Conservation (phyloP, 108 stramenopile species). For the Skeletonema costatum region DNA sequence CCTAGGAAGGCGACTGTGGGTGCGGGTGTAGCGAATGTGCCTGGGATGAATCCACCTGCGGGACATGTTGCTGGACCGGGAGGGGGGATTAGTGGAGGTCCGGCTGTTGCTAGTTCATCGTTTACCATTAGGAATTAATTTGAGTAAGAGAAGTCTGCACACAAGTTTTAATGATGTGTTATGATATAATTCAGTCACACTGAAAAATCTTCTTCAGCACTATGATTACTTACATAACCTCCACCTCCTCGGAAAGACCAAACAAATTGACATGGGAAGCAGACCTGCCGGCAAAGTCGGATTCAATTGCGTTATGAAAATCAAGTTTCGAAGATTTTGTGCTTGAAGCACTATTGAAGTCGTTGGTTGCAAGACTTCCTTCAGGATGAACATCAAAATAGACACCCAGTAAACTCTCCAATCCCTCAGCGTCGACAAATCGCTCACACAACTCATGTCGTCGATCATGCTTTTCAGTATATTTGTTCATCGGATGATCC, state of each 20-base stretch:
- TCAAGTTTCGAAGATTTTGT: neutral
- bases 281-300: neutral
- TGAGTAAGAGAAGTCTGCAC: too few relatives aligned
- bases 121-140: constrained; percentile 33
- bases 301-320: neutral
- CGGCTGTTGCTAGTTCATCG: constrained; percentile 11
- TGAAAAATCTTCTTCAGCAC: too few relatives aligned
- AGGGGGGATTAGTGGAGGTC: neutral
- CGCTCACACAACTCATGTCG: constrained; percentile 35
- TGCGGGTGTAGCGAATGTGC: constrained; percentile 39
- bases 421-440: constrained; percentile 36
- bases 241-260: neutral
- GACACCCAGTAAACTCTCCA: constrained; percentile 21
- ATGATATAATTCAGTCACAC: too few relatives aligned
- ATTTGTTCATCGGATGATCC: constrained; percentile 42
- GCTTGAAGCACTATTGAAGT: neutral
- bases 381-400: constrained; percentile 25
- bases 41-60: constrained; percentile 28
- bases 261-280: neutral
- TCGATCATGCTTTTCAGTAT: constrained; percentile 34
- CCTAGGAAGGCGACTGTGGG: constrained; percentile 36
- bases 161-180: too few relatives aligned
- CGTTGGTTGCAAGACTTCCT: neutral
- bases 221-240: neutral
- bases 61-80: constrained; percentile 15